Evolutionary conservation across 345 rosid genomes (phyloP).

Genomic region (Bruguiera gymnorhiza): DNA sequence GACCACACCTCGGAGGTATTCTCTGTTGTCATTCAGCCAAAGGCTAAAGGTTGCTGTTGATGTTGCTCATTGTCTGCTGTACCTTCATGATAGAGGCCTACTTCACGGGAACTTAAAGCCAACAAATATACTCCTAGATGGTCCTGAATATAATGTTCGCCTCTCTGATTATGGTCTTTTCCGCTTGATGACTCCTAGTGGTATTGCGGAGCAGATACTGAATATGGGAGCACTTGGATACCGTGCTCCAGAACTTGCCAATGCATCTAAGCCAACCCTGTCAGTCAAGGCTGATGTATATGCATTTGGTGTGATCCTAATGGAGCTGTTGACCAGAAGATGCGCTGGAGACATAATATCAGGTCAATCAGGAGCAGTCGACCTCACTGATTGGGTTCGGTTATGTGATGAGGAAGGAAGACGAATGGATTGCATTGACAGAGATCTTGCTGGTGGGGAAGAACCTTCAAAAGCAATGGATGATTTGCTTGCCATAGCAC

Average conservation of each 20-base stretch:
- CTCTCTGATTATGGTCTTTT: constrained; percentile 81
- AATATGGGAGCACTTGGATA: constrained; percentile 95
- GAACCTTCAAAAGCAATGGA: constrained; percentile 81
- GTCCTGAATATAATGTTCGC: constrained; percentile 42
- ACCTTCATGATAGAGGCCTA: constrained; percentile 77
- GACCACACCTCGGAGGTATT: constrained; percentile 86
- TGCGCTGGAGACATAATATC: constrained; percentile 94
- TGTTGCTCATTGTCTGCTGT: constrained; percentile 64
- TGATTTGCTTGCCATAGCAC: constrained; percentile 71
- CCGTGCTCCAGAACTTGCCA: constrained; percentile 76
- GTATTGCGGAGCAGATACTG: constrained; percentile 79
- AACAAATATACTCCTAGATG: constrained; percentile 66
- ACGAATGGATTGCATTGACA: constrained; percentile 83
- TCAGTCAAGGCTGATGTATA: constrained; percentile 81
- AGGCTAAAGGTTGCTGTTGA: constrained; percentile 80
- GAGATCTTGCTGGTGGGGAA: constrained; percentile 84
- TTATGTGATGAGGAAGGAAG: constrained; percentile 85
- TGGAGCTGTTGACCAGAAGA: constrained; percentile 86
- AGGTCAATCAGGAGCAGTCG: constrained; percentile 91
- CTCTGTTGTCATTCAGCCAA: constrained; percentile 66
- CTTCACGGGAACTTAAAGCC: constrained; percentile 92
- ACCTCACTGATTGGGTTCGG: constrained; percentile 84
- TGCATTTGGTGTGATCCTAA: constrained; percentile 78
- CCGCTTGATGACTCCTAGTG: constrained; percentile 79
- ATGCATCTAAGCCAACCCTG: constrained; percentile 61